A percentile compares a stretch with the other conserved stretches of the same genome.
Evolutionary conservation across 2,329 filamentous ascomycete genomes (phyloP).

Genomic region (Colletotrichum sp.): DNA sequence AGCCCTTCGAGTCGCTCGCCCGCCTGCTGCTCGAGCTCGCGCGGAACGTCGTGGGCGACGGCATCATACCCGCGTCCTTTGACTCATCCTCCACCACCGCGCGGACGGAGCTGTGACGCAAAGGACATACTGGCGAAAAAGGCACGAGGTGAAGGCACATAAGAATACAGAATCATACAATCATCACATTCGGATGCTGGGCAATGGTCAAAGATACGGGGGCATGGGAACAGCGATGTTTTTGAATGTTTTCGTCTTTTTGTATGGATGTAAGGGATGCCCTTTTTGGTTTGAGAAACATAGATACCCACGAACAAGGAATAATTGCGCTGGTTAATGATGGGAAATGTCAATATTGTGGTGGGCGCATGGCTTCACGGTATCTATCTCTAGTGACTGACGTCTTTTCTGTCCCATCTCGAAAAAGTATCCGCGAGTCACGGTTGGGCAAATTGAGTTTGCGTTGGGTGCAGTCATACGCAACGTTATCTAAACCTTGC

Average conservation of each 20-base stretch:
- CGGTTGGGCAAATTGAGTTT: background rate
- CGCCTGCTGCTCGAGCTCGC: background rate
- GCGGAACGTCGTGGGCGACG: background rate
- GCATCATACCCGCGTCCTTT: background rate
- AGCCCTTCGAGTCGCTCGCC: constrained; percentile 43
- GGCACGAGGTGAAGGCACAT: background rate
- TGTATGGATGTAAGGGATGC: background rate
- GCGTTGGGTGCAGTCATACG: background rate
- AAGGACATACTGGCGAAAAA: background rate
- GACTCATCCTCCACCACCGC: background rate
- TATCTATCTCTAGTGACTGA: background rate
- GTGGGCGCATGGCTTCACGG: background rate
- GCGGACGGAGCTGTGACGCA: background rate
- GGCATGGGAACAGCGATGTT: background rate
- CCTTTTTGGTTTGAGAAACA: background rate
- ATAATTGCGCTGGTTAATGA: background rate
- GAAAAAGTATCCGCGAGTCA: background rate
- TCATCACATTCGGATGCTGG: background rate
- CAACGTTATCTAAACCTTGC: background rate
- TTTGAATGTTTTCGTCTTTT: background rate
- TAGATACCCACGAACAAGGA: constrained; percentile 10
- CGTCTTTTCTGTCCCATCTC: background rate
- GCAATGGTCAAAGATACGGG: background rate
- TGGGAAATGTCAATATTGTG: background rate
- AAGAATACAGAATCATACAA: background rate